A percentile compares a stretch with the other conserved stretches of the same genome.
These are phyloP conservation scores for Cryptococcus neoformans DNA, from an alignment of 1,284 basidiomycete species.

Conservation along the genomic window DNA sequence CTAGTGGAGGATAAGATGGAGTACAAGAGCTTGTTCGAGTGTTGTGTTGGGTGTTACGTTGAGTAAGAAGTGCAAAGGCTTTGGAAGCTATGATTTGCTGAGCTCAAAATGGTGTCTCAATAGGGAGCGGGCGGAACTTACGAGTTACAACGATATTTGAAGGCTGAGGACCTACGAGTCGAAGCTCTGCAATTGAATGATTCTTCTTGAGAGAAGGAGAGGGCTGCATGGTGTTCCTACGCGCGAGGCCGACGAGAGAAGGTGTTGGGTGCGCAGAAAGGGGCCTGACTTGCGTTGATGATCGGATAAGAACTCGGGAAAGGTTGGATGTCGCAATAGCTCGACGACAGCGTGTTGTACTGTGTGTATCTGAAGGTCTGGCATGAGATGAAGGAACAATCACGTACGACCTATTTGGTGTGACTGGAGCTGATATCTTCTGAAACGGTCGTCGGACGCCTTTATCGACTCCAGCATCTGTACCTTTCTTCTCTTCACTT, in stretches of 20 bases:
- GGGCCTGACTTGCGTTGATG: background rate
- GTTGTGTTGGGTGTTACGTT: too few species aligned
- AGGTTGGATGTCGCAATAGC: background rate
- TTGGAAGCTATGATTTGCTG: too few species aligned
- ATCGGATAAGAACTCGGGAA: background rate
- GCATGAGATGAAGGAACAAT: too few species aligned
- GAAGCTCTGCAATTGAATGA: background rate
- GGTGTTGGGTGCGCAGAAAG: background rate
- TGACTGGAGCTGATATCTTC: too few species aligned
- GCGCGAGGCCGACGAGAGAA: background rate
- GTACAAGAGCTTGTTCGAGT: too few species aligned
- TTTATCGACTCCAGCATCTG: background rate
- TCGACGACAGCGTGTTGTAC: too few species aligned
- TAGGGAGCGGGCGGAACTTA: background rate
- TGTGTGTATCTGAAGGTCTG: too few species aligned
- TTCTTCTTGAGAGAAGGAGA: background rate
- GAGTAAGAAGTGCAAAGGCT: too few species aligned
- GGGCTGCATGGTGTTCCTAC: background rate
- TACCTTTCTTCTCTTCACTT: background rate
- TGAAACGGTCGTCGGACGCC: too few species aligned
- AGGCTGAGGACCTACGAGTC: background rate
- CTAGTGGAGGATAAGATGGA: too few species aligned
- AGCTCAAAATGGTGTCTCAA: too few species aligned
- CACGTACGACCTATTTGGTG: too few species aligned
- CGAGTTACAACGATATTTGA: conserved; percentile 1